Evolutionary conservation across 805 yeast genomes (phyloP).

Genomic region (Debaryomyces maramus): DNA sequence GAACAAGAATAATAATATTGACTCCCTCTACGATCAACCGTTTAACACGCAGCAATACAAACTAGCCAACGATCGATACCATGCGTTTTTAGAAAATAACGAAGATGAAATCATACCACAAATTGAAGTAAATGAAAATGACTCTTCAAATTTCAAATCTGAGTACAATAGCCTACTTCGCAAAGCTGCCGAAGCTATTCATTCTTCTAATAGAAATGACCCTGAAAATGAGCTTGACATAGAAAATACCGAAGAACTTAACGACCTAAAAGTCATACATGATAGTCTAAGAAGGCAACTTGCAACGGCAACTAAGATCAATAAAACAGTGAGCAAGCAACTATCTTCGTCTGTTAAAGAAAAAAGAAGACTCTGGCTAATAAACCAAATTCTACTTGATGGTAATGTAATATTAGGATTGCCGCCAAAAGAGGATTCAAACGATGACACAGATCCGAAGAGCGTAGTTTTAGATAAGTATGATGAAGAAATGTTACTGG

Average conservation of each 20-base stretch:
- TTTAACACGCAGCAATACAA: slow-evolving; percentile 33
- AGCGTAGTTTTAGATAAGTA: slow-evolving; percentile 9
- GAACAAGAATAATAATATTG: slow-evolving; percentile 16
- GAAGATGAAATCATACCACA: slow-evolving; percentile 15
- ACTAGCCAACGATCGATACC: slow-evolving; percentile 35
- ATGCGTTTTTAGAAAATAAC: slow-evolving; percentile 14
- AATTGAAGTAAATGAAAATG: slow-evolving; percentile 4
- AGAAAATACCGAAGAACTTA: slow-evolving; percentile 16
- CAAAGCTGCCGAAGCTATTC: slow-evolving; percentile 5
- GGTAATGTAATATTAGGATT: slow-evolving; percentile 41
- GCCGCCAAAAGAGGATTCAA: slow-evolving; percentile 15
- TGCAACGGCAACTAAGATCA: slow-evolving; percentile 39
- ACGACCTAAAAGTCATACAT: slow-evolving; percentile 21
- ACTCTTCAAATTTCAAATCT: slow-evolving; percentile 4
- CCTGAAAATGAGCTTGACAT: slow-evolving; percentile 12
- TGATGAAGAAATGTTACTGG: slow-evolving; percentile 11
- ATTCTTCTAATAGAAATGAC: not conserved
- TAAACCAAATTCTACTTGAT: slow-evolving; percentile 45
- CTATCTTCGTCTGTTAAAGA: slow-evolving; percentile 25
- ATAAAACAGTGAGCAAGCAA: slow-evolving; percentile 33
- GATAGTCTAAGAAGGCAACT: slow-evolving; percentile 30
- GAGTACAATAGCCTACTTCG: not conserved
- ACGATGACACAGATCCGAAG: slow-evolving; percentile 3
- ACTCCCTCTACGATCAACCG: slow-evolving; percentile 24
- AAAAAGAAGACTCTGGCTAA: slow-evolving; percentile 39